These are phyloP conservation scores for Haplosporangium sp. DNA, from an alignment of 371 early-diverging fungal genomes.

Conservation along the genomic window DNA sequence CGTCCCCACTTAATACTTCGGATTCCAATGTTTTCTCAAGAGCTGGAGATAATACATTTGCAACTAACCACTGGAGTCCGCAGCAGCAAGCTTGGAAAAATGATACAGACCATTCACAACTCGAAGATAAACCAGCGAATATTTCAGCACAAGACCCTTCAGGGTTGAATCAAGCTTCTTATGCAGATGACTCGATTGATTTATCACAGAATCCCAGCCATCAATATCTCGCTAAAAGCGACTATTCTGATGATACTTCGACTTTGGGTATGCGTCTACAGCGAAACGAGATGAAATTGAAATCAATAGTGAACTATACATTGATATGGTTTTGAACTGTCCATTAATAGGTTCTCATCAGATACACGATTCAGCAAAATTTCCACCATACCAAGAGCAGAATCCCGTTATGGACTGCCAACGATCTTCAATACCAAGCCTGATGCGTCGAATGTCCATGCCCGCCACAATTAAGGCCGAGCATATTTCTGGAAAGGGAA, in stretches of 20 bases:
- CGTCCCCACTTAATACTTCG: not conserved
- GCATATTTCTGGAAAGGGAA: not conserved
- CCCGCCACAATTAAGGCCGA: conserved; percentile 23
- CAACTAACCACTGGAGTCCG: not conserved
- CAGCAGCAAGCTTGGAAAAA: not conserved
- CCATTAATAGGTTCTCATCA: conserved; percentile 1
- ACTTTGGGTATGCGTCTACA: not conserved
- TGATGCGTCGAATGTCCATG: conserved; percentile 53
- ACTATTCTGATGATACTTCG: not conserved
- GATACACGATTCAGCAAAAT: not conserved
- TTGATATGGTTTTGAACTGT: not conserved
- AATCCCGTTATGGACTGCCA: not conserved
- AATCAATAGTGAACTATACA: not conserved
- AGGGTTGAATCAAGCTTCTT: not conserved
- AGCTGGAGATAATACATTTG: not conserved
- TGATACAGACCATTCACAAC: not conserved
- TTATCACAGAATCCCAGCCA: not conserved
- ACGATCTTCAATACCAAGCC: conserved; percentile 18
- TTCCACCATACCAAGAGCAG: not conserved
- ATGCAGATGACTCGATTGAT: not conserved
- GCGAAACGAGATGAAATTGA: not conserved
- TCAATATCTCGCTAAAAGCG: not conserved
- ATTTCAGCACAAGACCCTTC: not conserved
- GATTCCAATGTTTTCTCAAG: not conserved
- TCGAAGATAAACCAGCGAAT: not conserved